These are phyloP conservation scores for Dujonia santamariae DNA, from an alignment of 1,139 yeast species.

Conservation along the genomic window DNA sequence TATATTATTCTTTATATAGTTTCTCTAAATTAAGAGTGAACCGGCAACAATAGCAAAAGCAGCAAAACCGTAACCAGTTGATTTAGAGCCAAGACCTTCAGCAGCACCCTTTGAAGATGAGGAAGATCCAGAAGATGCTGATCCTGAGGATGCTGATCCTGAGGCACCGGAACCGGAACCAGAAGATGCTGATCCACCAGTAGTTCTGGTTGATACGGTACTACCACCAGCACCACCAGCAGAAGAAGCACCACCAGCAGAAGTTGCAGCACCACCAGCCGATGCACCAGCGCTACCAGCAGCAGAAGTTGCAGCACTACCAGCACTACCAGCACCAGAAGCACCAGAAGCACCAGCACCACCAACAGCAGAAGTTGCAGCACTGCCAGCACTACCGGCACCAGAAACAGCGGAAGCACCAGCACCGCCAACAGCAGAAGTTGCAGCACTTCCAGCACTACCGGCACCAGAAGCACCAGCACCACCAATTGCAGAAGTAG, in stretches of 20 bases:
- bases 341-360: slow-evolving; percentile 10
- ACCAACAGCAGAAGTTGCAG: slow-evolving; percentile 9
- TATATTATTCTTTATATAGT: too few relatives aligned
- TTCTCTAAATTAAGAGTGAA: slow-evolving; percentile 20
- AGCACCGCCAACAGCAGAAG: slow-evolving; percentile 9
- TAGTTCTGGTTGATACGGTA: not conserved
- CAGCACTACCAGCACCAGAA: slow-evolving; percentile 6
- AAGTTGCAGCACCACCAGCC: slow-evolving; percentile 4
- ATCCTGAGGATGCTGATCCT: slow-evolving; percentile 2
- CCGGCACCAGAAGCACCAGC: slow-evolving; percentile 14
- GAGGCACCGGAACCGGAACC: slow-evolving; percentile 7
- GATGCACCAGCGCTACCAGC: slow-evolving; percentile 5
- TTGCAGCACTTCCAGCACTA: slow-evolving; percentile 8
- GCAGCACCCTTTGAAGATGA: slow-evolving; percentile 3
- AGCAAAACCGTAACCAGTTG: slow-evolving; percentile 18
- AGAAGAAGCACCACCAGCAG: slow-evolving; percentile 5
- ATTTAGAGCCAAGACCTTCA: slow-evolving; percentile 7
- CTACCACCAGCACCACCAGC: slow-evolving; percentile 6
- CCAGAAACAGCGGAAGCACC: slow-evolving; percentile 10
- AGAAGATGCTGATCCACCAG: slow-evolving; percentile 5
- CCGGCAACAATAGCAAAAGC: slow-evolving; percentile 24
- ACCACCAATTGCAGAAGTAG: slow-evolving; percentile 11
- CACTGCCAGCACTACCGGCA: slow-evolving; percentile 7
- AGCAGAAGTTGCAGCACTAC: slow-evolving; percentile 6
- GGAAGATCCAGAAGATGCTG: slow-evolving; percentile 4